A percentile compares a stretch with the other conserved stretches of the same genome.
These are phyloP conservation scores for Chlamydomonas incerta DNA, from an alignment of 139 green algal genomes.

Conservation along the genomic window DNA sequence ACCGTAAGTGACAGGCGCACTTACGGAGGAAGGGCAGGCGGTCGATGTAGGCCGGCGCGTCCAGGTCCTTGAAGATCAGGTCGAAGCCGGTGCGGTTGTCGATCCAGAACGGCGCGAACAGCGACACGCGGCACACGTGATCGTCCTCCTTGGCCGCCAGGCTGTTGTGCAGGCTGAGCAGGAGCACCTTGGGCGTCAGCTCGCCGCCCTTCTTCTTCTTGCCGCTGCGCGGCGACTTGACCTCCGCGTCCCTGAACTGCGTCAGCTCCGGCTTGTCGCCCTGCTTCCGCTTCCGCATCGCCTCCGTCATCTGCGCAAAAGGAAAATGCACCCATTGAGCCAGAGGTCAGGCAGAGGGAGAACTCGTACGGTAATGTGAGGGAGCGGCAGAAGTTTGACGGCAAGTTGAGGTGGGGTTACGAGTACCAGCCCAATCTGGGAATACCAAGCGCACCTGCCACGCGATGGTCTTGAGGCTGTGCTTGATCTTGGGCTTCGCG, in stretches of 20 bases:
- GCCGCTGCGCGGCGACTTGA: neutral
- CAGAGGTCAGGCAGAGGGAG: neutral
- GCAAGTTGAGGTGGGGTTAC: too few species aligned
- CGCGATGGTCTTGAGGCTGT: neutral
- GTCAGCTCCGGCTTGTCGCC: neutral
- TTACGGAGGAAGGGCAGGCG: conserved; percentile 47
- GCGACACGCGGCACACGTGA: conserved; percentile 58
- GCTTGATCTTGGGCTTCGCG: conserved; percentile 38
- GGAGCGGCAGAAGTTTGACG: too few species aligned
- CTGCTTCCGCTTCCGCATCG: conserved; percentile 26
- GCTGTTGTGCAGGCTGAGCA: conserved; percentile 74
- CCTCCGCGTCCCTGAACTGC: neutral
- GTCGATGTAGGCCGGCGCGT: conserved; percentile 48
- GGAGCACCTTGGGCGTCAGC: conserved; percentile 46
- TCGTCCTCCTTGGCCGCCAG: conserved; percentile 7
- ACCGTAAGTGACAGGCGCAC: neutral
- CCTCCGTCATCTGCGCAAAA: conserved; percentile 27
- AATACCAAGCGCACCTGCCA: conserved; percentile 3
- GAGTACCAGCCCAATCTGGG: too few species aligned
- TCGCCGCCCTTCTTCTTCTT: neutral
- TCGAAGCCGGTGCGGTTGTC: conserved; percentile 87
- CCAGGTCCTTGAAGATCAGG: conserved; percentile 79
- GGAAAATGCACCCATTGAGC: too few species aligned
- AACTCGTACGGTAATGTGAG: too few species aligned
- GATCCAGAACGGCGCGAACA: conserved; percentile 82